Base-by-base conservation (phyloP, 441 rosid genomes). In the Populus hybrid region DNA sequence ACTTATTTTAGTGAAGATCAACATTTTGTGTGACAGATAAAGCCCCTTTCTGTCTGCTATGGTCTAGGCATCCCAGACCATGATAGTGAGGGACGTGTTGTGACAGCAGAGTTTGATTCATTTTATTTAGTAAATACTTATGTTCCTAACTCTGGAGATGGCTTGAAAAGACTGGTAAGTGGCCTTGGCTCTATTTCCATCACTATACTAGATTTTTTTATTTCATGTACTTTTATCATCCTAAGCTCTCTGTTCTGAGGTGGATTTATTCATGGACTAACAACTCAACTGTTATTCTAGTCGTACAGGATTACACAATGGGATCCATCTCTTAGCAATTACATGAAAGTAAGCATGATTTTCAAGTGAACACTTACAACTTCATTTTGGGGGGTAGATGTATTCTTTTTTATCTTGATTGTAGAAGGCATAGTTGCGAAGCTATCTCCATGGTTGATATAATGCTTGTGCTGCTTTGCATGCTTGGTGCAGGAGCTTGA, bases 111-210 rank as follows among this genome's bases (percentile, higher is more conserved):
- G 83, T 95, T 94, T 35, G 98, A 95, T 74, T 87, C 95, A 2
- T 95, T 91, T 82, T 95, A 88, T 88, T 82, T 95, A 74, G 73
- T 95, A 80, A 82, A 80, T n/a, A 85, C 87, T 28, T 94, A 95
- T 70, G 93, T 95, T 76, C 99, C 99, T 74, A 95, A 94, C 80
- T 91, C 99, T 35, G 32, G 32, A 70, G 99, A 95, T 79, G 99
- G 98, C 87, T 83, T 95, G 86, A 91, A 82, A 86, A 91, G 97
- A 88, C 88, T 95, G 97, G 98, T 94, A 90, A 81, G 69, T 75
- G 68, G 72, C 57, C 71, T 53, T 50, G 59, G 40, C 34, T 32
- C 79, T 75, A 71, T 73, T 36, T 11, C 69, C 4, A 14, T 78
- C 69, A 23, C 65, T 40, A 72, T 70, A 28, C 65, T 59, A 65